Conservation (phyloP, 2,329 filamentous ascomycete genomes). For the Thelonectria olida region DNA sequence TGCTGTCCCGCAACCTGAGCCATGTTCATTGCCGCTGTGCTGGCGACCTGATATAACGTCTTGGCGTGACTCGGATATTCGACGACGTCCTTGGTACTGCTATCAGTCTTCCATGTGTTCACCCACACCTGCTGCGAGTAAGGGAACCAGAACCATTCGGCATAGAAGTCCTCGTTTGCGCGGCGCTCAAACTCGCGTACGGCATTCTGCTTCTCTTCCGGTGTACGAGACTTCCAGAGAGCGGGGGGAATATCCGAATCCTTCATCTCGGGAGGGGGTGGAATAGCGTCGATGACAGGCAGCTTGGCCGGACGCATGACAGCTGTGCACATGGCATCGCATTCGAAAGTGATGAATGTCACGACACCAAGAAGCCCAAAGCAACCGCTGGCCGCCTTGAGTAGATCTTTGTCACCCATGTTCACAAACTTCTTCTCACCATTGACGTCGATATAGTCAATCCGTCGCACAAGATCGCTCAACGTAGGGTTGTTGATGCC, state of each 20-base stretch:
- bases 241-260: constrained; percentile 15
- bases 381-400: constrained; percentile 22
- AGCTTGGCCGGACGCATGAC: constrained; percentile 16
- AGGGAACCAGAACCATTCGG: constrained; percentile 28
- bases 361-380: constrained; percentile 23
- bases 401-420: constrained; percentile 1
- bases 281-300: constrained; percentile 20
- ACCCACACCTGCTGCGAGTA: constrained; percentile 22
- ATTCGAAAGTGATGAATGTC: constrained; percentile 24
- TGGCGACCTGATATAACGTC: constrained; percentile 13
- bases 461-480: constrained; percentile 22
- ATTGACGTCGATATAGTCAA: constrained; percentile 23
- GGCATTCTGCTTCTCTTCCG: constrained; percentile 10
- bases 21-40: constrained; percentile 21
- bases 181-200: constrained; percentile 16
- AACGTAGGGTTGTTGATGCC: constrained; percentile 17
- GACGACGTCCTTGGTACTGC: background rate
- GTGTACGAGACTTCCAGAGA: constrained; percentile 3
- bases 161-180: constrained; percentile 22
- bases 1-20: constrained; percentile 1
- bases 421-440: constrained; percentile 7
- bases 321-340: constrained; percentile 14
- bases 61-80: constrained; percentile 6
- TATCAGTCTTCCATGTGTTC: constrained; percentile 21
- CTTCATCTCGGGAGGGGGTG: constrained; percentile 16